Base-by-base conservation (phyloP, 768 basidiomycete species). In the Lepiota brunneoincarnata region DNA sequence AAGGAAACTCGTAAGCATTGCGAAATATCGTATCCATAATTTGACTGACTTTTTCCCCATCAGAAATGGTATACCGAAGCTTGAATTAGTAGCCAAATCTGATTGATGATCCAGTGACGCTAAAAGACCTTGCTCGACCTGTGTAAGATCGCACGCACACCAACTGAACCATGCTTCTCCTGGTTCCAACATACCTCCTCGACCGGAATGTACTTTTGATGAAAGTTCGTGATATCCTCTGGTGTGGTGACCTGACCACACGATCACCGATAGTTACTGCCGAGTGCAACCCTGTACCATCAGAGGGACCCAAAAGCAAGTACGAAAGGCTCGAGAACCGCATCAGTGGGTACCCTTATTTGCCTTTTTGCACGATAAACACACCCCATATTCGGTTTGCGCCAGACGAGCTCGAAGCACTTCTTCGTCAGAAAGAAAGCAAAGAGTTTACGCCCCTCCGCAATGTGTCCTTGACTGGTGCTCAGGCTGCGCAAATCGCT, bases 141-240 rank as follows among this genome's bases (percentile, higher is more conserved):
- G 89, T 63, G 73, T 84, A 54, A 81, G 88, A 28, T 89, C 87
- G 18, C 87, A 89, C 73, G 76, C 84, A 1, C 85, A 89, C 69
- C 81, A 86, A 7, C 63, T 80, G 49, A 75, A 79, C 11, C 86
- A 86, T 68, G 79, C 85, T 11, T 74, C 80, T 1, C 75, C 84
- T 24, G 84, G 83, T 37, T 72, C 73, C 1, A 69, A 71, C 42
- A 60, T 85, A 41, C 82, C 86, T 0, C 63, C 77, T 0, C 72
- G 70, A 42, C 86, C 84, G 11, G 83, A 86, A 51, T 91, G 89
- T 63, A 89, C 87, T n/a, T 90, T 81, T 57, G 88, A 89, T 59
- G 89, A 90, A 62, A 41, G 73, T 61, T 54, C 20, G 49, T 38
- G 2, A 38, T 45, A 46, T 7, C 51, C n/a, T 51, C 49, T 21